These are phyloP conservation scores for Cicer chorassanicum DNA, from an alignment of 306 rosid genomes.

Conservation along the genomic window DNA sequence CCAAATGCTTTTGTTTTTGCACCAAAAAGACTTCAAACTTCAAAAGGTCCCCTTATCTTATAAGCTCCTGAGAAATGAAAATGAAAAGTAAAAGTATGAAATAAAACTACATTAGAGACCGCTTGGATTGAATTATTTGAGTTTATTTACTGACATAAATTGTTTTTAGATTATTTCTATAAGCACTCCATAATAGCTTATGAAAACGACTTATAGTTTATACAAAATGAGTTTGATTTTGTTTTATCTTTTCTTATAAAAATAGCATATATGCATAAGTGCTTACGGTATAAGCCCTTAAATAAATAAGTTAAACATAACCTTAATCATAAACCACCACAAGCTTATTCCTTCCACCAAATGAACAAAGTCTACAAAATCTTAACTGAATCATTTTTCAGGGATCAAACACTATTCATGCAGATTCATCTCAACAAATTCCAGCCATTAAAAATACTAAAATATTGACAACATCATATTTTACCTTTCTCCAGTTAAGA, in stretches of 20 bases:
- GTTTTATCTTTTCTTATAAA: too few relatives aligned
- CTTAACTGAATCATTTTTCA: background rate
- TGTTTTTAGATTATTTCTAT: too few relatives aligned
- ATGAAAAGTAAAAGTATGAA: background rate
- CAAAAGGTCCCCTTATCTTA: background rate
- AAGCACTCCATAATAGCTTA: too few relatives aligned
- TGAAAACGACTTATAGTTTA: too few relatives aligned
- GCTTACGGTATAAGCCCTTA: too few relatives aligned
- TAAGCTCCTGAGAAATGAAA: background rate
- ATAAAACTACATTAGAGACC: background rate
- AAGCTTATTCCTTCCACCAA: background rate
- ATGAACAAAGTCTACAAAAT: background rate
- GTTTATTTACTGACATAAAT: too few relatives aligned
- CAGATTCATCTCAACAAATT: background rate
- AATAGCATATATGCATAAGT: too few relatives aligned
- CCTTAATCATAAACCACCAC: background rate
- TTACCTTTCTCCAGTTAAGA: too few relatives aligned
- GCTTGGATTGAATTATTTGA: too few relatives aligned
- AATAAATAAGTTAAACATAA: too few relatives aligned
- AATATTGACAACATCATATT: background rate
- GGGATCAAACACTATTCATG: background rate
- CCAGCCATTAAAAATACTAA: background rate
- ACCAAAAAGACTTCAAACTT: background rate
- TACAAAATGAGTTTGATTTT: too few relatives aligned
- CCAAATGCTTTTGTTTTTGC: background rate